Evolutionary conservation across 2,329 filamentous ascomycete species (phyloP), one percentile per base, ranked within the genome.

Genomic region (Beauveria caledonica): DNA sequence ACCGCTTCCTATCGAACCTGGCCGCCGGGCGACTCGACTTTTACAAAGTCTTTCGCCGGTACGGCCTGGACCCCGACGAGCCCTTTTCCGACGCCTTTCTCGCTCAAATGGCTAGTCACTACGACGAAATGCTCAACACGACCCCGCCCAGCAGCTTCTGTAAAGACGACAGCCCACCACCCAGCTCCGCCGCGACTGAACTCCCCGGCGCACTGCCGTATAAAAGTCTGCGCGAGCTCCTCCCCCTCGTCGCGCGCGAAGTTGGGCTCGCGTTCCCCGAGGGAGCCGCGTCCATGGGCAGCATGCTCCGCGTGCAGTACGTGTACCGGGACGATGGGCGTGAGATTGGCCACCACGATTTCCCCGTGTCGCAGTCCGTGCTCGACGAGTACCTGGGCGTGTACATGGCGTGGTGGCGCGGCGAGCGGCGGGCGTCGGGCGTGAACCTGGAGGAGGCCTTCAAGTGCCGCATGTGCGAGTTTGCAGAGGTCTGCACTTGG

Each of bases 341-440:
- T 1, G 73, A 79, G 53, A 78, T 84, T 8, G 76, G 85, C n/a
- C 74, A 76, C 7, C 77, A 80, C 49, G 77, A 88, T 1, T 82
- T 94, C 65, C 77, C 84, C 0, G 90, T 90, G 68, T 87, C 93
- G 60, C 76, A 80, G 0, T 71, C 77, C 1, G 78, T 78, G 3
- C 75, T 97, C 48, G 80, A 86, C 11, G 73, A 72, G 1, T 95
- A 95, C 69, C 71, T 96, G 3, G 69, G 74, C 0, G 79, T 84
- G 3, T 86, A 89, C 64, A 85, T 97, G 82, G 72, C 79, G n/a
- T 97, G 91, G 91, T 97, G 93, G 93, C 84, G 83, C 36, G 93
- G 92, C 1, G 78, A 88, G 66, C 78, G 92, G 17, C 75, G 81
- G 54, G 85, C 92, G 0, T 79, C 80, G 8, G 93, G 93, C 0